Base-by-base conservation (phyloP, 768 basidiomycete genomes). In the Kwoniella mangroviensis region DNA sequence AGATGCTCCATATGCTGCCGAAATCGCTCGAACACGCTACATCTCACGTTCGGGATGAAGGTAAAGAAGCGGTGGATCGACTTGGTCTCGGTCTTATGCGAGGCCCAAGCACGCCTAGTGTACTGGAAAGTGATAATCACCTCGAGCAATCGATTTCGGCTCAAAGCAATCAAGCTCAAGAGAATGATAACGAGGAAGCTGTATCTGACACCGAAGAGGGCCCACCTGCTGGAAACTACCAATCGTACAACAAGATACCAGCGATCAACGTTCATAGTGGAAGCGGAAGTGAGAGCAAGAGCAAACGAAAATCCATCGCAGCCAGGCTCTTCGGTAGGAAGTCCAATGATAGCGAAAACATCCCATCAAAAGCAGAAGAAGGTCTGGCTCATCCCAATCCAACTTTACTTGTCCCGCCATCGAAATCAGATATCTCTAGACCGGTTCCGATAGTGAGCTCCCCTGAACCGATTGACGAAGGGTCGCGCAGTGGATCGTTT, bases 41-140 rank as follows among this genome's bases (percentile, higher is more conserved):
- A 3, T 67, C 70, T 10, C 72, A 73, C 51, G 79, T 80, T 4
- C 59, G 64, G 13, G 65, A 75, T 52, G 67, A 73, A 3, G 79
- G 79, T 12, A 61, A 63, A 49, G 73, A 80, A 41, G 69, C 72
- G 28, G 67, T 77, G 7, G 79, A 80, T 58, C 26, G 60, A 26
- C 69, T 80, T 2, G 79, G 79, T 0, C 49, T 80, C 43, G 79
- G 79, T 5, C 43, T 80, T 65, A 80, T 80, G 77, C 17, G 60
- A 45, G 55, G 51, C 64, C 15, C 24, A 24, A 41, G 43, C 53
- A 65, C 56, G 24, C 53, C 66, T n/a, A 60, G 66, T 42, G n/a
- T 67, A n/a, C 40, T 49, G 15, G 54, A 56, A 41, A 53, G 10
- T 41, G 64, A 65, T 4, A 21, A 62, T 22, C 43, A 45, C 1